Percentiles rank a stretch among this genome's conserved stretches.
Evolutionary conservation across 2,329 filamentous ascomycete species (phyloP).

Genomic region (Fusarium nygamai): DNA sequence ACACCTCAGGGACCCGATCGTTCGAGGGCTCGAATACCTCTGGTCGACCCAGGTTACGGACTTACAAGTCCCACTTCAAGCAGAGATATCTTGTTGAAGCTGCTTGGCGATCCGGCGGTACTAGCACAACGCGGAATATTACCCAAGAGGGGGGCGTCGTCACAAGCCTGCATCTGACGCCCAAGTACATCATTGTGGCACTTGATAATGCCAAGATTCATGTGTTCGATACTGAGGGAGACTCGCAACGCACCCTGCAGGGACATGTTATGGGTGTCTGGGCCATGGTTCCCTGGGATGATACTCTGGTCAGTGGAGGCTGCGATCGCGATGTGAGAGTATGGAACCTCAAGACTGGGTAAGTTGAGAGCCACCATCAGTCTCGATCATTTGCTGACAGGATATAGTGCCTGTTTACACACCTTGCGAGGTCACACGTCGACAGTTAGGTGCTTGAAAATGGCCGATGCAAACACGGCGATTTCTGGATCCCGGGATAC

Average conservation of each 20-base stretch:
- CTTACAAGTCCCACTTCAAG: constrained; percentile 97
- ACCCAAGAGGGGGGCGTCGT: constrained; percentile 97
- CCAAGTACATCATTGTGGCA: constrained; percentile 97
- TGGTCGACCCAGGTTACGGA: constrained; percentile 70
- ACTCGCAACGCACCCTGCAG: constrained; percentile 86
- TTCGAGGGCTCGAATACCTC: constrained; percentile 59
- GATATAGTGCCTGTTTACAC: constrained; percentile 74
- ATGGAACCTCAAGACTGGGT: constrained; percentile 96
- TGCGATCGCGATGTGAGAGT: constrained; percentile 97
- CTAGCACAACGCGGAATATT: constrained; percentile 84
- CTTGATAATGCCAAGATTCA: constrained; percentile 99
- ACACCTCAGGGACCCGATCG: constrained; percentile 58
- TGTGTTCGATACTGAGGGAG: constrained; percentile 92
- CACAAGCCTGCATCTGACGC: constrained; percentile 91
- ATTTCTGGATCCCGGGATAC: constrained; percentile 97
- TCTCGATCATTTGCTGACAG: constrained; percentile 29
- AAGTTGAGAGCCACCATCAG: constrained; percentile 47
- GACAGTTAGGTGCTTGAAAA: constrained; percentile 95
- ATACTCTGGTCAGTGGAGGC: constrained; percentile 92
- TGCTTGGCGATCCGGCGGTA: constrained; percentile 93
- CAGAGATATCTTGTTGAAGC: constrained; percentile 97
- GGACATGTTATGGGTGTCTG: constrained; percentile 99
- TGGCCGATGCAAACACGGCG: constrained; percentile 92
- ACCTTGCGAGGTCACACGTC: constrained; percentile 94
- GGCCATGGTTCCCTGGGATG: constrained; percentile 99